phyloP scores from a whole-genome alignment of 192 early-diverging fungal genomes.

The Coemansia asiatica region DNA sequence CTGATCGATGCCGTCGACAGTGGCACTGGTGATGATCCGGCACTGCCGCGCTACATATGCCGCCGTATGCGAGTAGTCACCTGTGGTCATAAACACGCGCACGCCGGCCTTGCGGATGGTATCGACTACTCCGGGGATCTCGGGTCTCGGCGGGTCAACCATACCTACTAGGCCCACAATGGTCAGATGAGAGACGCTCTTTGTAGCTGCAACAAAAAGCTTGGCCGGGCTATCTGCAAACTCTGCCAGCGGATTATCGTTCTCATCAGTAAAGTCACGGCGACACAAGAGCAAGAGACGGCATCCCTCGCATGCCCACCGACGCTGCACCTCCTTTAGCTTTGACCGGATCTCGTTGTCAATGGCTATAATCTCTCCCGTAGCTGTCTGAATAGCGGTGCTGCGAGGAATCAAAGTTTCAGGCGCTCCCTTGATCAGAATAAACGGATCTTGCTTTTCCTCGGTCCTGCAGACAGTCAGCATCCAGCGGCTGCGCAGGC shows the following conservation, averaged over 20 bases:
- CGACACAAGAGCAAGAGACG: constrained; percentile 60
- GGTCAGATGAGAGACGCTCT: constrained; percentile 57
- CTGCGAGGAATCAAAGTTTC: constrained; percentile 66
- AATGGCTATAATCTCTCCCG: constrained; percentile 49
- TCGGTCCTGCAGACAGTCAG: constrained; percentile 44
- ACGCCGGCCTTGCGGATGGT: constrained; percentile 64
- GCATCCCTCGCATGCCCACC: constrained; percentile 59
- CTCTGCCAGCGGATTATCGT: constrained; percentile 50
- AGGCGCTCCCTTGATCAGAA: constrained; percentile 80
- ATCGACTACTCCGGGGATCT: constrained; percentile 64
- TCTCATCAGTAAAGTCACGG: constrained; percentile 21
- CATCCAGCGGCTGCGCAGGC: constrained; percentile 74
- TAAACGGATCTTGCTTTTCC: constrained; percentile 24
- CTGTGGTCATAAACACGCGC: constrained; percentile 84
- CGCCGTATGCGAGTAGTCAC: constrained; percentile 77
- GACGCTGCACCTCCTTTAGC: constrained; percentile 48
- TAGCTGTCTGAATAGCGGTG: constrained; percentile 34
- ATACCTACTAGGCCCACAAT: constrained; percentile 77
- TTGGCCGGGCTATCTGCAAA: constrained; percentile 32
- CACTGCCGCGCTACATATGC: constrained; percentile 75
- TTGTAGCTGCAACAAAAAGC: constrained; percentile 21
- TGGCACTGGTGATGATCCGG: constrained; percentile 63
- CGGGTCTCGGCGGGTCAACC: constrained; percentile 80
- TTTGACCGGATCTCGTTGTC: constrained; percentile 25
- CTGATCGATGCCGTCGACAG: constrained; percentile 42